phyloP scores from a whole-genome alignment of 306 rosid species.

The Vigna hirtella region DNA sequence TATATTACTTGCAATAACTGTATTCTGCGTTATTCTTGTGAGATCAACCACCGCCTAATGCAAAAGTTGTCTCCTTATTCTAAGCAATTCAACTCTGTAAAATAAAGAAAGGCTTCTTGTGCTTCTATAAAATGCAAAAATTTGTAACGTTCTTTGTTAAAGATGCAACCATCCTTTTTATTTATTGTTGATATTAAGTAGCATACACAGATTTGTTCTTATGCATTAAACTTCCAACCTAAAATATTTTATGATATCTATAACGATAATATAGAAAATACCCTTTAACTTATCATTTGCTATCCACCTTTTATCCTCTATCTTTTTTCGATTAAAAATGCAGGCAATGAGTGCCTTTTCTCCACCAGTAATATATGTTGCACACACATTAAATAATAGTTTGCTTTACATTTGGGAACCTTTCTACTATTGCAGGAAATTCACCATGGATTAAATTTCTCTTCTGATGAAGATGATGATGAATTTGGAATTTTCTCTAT shows the following conservation, averaged over 20 bases:
- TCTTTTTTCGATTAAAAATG: not conserved
- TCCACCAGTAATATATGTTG: not conserved
- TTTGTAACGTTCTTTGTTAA: constrained; percentile 4
- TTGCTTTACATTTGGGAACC: constrained; percentile 40
- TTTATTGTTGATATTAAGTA: constrained; percentile 24
- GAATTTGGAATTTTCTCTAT: constrained; percentile 85
- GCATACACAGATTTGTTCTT: constrained; percentile 1
- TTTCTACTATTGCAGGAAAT: constrained; percentile 71
- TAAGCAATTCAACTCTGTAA: constrained; percentile 18
- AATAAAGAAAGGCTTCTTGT: not conserved
- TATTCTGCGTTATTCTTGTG: constrained; percentile 8
- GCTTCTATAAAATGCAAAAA: constrained; percentile 28
- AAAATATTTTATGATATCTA: not conserved
- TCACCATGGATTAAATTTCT: constrained; percentile 77
- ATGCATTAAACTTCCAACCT: constrained; percentile 11
- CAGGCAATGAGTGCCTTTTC: not conserved
- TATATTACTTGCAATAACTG: constrained; percentile 18
- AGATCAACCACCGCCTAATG: constrained; percentile 34
- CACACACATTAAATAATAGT: constrained; percentile 5
- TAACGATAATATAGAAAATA: no score
- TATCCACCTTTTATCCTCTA: not conserved
- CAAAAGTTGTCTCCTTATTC: not conserved
- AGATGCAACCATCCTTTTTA: constrained; percentile 1
- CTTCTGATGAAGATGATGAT: constrained; percentile 54
- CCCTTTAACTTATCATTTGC: not conserved